A percentile compares a stretch with the other conserved stretches of the same genome.
phyloP scores from a whole-genome alignment of 2,329 filamentous ascomycete species.

The Cadophora sp. region DNA sequence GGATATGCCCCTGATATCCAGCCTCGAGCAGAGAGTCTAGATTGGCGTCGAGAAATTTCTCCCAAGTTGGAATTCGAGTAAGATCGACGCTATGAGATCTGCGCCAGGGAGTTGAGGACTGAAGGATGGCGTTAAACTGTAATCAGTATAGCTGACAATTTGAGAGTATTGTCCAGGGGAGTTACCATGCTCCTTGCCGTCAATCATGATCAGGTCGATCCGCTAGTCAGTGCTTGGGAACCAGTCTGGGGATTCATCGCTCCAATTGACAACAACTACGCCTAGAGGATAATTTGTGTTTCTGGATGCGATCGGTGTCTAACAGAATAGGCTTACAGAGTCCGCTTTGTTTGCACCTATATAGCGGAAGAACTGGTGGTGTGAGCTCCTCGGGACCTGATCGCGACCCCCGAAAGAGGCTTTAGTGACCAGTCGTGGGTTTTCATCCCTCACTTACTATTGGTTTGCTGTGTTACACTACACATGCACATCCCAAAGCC shows the following conservation, averaged over 20 bases:
- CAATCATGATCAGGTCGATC: not conserved
- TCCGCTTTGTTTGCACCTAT: not conserved
- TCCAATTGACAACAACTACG: not conserved
- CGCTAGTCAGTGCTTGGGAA: not conserved
- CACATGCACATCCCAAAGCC: conserved; percentile 9
- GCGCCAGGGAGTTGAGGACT: not conserved
- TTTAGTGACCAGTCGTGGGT: not conserved
- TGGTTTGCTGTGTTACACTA: conserved; percentile 1
- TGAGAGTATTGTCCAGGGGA: not conserved
- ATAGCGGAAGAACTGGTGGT: conserved; percentile 11
- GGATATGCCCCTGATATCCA: not conserved
- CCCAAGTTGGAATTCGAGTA: not conserved
- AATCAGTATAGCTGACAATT: not conserved
- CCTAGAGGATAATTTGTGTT: not conserved
- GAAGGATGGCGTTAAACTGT: not conserved
- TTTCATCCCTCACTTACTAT: not conserved
- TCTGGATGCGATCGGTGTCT: not conserved
- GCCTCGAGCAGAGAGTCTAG: not conserved
- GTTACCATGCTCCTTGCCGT: not conserved
- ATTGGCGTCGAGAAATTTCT: not conserved
- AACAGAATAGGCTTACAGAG: not conserved
- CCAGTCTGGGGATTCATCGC: not conserved
- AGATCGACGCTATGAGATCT: conserved; percentile 10
- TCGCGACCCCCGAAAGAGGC: not conserved
- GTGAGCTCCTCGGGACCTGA: not conserved